Percentiles rank a stretch among this genome's conserved stretches.
Conservation (phyloP, 345 rosid species). For the Euphorbia pulcherrima region DNA sequence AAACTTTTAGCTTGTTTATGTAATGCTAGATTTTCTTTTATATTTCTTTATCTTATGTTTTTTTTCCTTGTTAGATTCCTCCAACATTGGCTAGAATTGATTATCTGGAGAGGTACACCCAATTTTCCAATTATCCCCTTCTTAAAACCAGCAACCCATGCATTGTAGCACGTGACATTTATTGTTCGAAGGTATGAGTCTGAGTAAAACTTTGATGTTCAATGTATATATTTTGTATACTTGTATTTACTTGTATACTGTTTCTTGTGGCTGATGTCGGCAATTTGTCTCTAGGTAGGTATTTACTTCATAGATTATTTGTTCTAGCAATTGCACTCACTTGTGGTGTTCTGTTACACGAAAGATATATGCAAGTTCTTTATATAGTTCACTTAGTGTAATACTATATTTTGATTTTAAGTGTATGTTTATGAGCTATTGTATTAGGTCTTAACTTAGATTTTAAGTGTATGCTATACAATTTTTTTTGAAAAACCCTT, state of each 20-base stretch:
- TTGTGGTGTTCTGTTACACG: no score
- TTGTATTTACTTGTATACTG: no score
- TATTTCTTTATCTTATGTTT: not conserved
- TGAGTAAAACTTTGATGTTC: not conserved
- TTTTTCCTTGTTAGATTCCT: slow-evolving; percentile 52
- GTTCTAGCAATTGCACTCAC: not conserved
- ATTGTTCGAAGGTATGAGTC: slow-evolving; percentile 60
- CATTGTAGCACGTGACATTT: slow-evolving; percentile 65
- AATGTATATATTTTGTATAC: not conserved
- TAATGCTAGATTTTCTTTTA: no score
- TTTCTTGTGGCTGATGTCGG: not conserved
- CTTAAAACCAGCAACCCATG: slow-evolving; percentile 86
- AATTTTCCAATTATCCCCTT: slow-evolving; percentile 92
- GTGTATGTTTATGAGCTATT: no score
- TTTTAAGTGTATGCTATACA: no score
- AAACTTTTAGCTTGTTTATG: no score
- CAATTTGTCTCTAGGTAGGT: not conserved
- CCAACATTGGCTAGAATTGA: slow-evolving; percentile 61
- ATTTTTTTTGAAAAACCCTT: no score
- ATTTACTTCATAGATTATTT: slow-evolving; percentile 1
- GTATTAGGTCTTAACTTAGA: no score
- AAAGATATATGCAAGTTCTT: no score
- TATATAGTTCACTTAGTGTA: no score
- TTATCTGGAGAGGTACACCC: slow-evolving; percentile 77
- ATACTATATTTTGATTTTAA: no score